A percentile compares a stretch with the other conserved stretches of the same genome.
Conservation (phyloP, 2,329 filamentous ascomycete species). For the Calonectria henricotiae region DNA sequence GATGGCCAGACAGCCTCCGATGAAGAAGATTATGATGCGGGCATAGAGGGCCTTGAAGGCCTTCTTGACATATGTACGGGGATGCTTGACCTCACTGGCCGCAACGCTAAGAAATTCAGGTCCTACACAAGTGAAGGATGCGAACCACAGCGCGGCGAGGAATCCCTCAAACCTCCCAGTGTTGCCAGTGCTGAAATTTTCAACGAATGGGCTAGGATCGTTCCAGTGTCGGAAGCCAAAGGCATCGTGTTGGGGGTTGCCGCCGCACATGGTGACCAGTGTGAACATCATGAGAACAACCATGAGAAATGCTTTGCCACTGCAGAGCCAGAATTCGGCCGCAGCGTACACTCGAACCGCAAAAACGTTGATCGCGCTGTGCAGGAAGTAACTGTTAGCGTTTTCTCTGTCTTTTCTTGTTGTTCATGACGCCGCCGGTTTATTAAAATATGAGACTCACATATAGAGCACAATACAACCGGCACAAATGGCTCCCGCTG, state of each 20-base stretch:
- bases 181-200: conserved; percentile 72
- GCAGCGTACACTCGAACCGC: conserved; percentile 79
- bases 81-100: conserved; percentile 79
- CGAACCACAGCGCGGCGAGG: conserved; percentile 77
- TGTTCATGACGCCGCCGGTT: too few relatives aligned
- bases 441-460: conserved; percentile 59
- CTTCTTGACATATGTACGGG: conserved; percentile 75
- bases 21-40: conserved; percentile 80
- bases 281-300: conserved; percentile 81
- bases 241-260: conserved; percentile 79
- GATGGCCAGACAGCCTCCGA: conserved; percentile 77
- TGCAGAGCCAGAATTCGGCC: conserved; percentile 79
- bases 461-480: conserved; percentile 71
- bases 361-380: conserved; percentile 74
- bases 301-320: conserved; percentile 78
- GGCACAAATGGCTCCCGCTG: conserved; percentile 76
- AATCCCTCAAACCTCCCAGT: conserved; percentile 82
- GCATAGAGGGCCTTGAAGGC: conserved; percentile 84
- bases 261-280: conserved; percentile 84
- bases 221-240: conserved; percentile 82
- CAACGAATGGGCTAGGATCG: conserved; percentile 61
- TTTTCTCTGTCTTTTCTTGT: background rate
- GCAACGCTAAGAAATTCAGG: conserved; percentile 80
- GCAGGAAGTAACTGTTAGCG: conserved; percentile 51
- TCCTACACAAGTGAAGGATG: conserved; percentile 76